Conservation (phyloP, 257 asterid genomes). For the Nicotiana sylvestris region DNA sequence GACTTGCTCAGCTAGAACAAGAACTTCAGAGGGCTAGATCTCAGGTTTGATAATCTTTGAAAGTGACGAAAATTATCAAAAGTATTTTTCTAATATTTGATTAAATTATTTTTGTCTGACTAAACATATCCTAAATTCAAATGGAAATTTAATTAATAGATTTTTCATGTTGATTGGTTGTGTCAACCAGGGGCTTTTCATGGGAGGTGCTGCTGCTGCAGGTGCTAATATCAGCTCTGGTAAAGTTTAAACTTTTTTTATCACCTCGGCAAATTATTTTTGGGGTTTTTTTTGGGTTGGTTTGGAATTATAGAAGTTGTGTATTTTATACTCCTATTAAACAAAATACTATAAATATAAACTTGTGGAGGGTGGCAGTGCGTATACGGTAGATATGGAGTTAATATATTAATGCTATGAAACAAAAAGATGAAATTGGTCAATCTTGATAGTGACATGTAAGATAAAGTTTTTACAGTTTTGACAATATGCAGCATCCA, state of each 20-base stretch:
- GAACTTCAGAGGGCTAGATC: conserved; percentile 89
- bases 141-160: not conserved
- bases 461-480: conserved; percentile 10
- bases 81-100: not conserved
- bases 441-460: not conserved
- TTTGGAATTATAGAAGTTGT: too few relatives aligned
- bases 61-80: not conserved
- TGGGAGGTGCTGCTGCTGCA: conserved; percentile 72
- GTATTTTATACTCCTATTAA: too few relatives aligned
- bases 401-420: not conserved
- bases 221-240: conserved; percentile 80
- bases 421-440: not conserved
- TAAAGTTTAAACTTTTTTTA: conserved; percentile 20
- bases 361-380: not conserved
- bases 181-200: conserved; percentile 60
- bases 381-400: not conserved
- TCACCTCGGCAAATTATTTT: too few relatives aligned
- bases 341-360: too few relatives aligned
- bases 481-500: conserved; percentile 25
- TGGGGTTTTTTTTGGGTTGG: too few relatives aligned
- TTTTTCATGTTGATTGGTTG: conserved; percentile 8
- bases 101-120: not conserved
- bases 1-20: conserved; percentile 89
- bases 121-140: not conserved
- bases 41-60: conserved; percentile 47